Percentiles rank a stretch among this genome's conserved stretches.
Conservation (phyloP, 495 filamentous ascomycete species). For the Talaromyces wortmannii region DNA sequence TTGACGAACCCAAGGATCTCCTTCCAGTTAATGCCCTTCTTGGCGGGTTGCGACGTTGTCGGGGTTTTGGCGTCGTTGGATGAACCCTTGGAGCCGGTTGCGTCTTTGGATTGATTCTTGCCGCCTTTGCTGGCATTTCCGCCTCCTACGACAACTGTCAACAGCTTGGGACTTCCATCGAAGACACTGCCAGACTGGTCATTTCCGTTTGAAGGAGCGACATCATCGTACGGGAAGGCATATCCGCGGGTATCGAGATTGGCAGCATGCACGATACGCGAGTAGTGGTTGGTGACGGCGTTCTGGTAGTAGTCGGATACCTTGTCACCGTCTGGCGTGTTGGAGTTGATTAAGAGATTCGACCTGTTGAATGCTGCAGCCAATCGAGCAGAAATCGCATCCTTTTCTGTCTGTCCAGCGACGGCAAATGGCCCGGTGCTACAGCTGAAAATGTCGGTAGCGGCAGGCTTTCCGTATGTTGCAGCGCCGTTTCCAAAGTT, state of each 20-base stretch:
- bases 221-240: conserved; percentile 77
- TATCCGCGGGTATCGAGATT: conserved; percentile 61
- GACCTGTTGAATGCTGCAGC: conserved; percentile 64
- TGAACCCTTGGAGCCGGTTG: not conserved
- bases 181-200: conserved; percentile 62
- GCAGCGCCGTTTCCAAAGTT: conserved; percentile 38
- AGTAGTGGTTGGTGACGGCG: conserved; percentile 63
- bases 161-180: conserved; percentile 45
- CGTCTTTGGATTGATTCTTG: not conserved
- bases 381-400: conserved; percentile 56
- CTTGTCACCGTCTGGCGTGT: conserved; percentile 43
- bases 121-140: conserved; percentile 1
- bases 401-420: conserved; percentile 34
- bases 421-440: conserved; percentile 61
- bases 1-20: not conserved
- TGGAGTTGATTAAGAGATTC: conserved; percentile 43
- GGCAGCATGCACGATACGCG: conserved; percentile 56
- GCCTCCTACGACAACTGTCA: conserved; percentile 61
- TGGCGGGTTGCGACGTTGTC: not conserved
- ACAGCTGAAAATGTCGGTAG: conserved; percentile 64
- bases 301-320: conserved; percentile 46
- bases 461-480: conserved; percentile 49
- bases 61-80: not conserved
- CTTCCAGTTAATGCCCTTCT: not conserved
- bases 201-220: conserved; percentile 44